Conservation (phyloP, 495 filamentous ascomycete species). For the Daldinia caldariorum region DNA sequence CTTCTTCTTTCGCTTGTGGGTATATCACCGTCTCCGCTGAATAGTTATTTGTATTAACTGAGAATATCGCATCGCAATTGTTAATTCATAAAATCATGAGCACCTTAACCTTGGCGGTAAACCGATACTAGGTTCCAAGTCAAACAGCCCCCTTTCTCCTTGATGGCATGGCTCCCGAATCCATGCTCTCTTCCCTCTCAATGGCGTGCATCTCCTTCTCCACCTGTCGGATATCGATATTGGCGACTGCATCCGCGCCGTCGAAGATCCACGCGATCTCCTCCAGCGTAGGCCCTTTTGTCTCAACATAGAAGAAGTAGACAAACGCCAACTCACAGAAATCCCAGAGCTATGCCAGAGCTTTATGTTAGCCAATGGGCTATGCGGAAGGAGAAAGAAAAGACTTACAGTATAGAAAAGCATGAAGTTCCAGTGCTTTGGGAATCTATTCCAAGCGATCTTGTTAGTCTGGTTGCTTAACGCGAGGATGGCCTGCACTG, state of each 20-base stretch:
- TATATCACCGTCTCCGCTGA: constrained; percentile 19
- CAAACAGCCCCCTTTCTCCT: constrained; percentile 23
- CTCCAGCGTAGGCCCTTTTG: constrained; percentile 70
- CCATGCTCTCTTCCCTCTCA: constrained; percentile 48
- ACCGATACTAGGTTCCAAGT: neutral
- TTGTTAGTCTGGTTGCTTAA: constrained; percentile 70
- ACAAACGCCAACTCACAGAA: constrained; percentile 66
- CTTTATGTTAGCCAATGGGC: constrained; percentile 8
- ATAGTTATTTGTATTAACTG: neutral
- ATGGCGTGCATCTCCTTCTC: constrained; percentile 58
- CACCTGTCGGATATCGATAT: constrained; percentile 59
- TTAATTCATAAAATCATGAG: constrained; percentile 19
- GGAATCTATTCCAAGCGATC: constrained; percentile 65
- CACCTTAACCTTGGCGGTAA: neutral
- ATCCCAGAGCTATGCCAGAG: constrained; percentile 61
- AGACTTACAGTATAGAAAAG: constrained; percentile 66
- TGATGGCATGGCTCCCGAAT: constrained; percentile 30
- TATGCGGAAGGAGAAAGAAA: neutral
- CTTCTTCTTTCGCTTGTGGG: constrained; percentile 5
- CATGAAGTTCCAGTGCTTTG: constrained; percentile 68
- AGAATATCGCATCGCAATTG: neutral
- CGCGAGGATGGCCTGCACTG: constrained; percentile 67
- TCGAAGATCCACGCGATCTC: constrained; percentile 70
- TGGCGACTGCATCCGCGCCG: constrained; percentile 63
- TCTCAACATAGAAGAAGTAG: constrained; percentile 75